Evolutionary conservation across 176 grass and related monocot species (phyloP), one percentile per base, ranked within the genome.

Genomic region (Olyra latifolia): DNA sequence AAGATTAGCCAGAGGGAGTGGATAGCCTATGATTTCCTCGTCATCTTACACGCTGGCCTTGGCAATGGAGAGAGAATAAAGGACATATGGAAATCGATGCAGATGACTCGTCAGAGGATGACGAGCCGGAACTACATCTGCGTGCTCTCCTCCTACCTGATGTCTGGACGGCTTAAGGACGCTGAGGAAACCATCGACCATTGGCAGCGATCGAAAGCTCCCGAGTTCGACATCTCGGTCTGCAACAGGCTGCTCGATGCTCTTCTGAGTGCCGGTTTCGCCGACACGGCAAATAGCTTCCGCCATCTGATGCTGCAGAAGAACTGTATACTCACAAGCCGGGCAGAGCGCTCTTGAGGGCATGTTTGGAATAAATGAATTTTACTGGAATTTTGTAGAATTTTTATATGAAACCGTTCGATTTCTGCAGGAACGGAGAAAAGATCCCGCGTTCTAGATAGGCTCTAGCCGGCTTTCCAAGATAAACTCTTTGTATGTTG

Each of bases 81-180:
- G 76, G 92, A 92, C 72, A 98, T 98, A 24, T 93, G 90, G 91
- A 95, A 86, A 50, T 95, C 89, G 29, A 81, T 98, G 95, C 62
- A 67, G 12, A 86, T 89, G 88, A 89, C 83, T 1, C 71, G 85
- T 0, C 88, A 86, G 83, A 90, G 91, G 69, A 93, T 91, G 92
- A 93, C 80, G 1, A 80, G 80, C 43, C 75, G 92, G 54, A 95
- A 87, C 43, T 98, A 87, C 27, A 35, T 98, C 63, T 93, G 92
- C 0, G 62, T 89, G 32, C 63, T 94, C 66, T 91, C 92, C 8
- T 87, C 95, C 35, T 85, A 87, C 78, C 77, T 98, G 25, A 78
- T 83, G 72, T 80, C 66, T 0, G 90, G 74, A 29, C 72, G 68
- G 5, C 74, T 89, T 44, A 90, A 93, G 80, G 90, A 91, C 58